Evolutionary conservation across 2,329 filamentous ascomycete genomes (phyloP), one percentile per base, ranked within the genome.

Genomic region (Aureobasidium sp.): DNA sequence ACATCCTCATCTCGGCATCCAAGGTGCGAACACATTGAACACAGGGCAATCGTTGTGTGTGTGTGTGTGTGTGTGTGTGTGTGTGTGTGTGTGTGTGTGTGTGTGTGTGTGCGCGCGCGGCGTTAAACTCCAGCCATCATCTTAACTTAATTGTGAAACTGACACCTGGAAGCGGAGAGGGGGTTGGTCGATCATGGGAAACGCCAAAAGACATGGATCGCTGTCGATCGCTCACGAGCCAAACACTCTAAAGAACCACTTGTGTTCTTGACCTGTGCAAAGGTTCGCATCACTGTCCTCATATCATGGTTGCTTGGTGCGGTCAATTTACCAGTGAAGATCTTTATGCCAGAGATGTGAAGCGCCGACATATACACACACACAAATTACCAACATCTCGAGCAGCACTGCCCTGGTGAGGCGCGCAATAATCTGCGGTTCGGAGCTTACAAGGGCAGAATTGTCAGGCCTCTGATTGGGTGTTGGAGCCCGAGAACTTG

Each of bases 111-210:
- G 52, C 11, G 52, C 27, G 52, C 53, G 29, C 35, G 49, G 49
- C 35, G 49, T 53, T 29, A 40, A 35, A 44, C 57, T 60, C 57
- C 57, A 60, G 39, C 57, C 40, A 60, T 60, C 53, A 57, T 57
- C 40, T 57, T 45, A 57, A 57, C 57, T 50, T 33, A 60, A 50
- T 50, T 40, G 29, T 60, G 57, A 60, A 60, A 60, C 57, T 60
- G 57, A 45, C 57, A 60, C 57, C 24, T 40, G 40, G 33, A 50
- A 60, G 57, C 35, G 57, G 57, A 60, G 57, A 60, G 40, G 37
- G 37, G 44, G 39, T 42, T n/a, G 44, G 45, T 40, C 45, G 57
- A 60, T 60, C 57, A 31, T 31, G 22, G 37, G 27, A 50, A 37
- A 40, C 44, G 57, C 57, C 57, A 60, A 24, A 49, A 60, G 45